phyloP scores from a whole-genome alignment of 768 basidiomycete genomes.

The Tricholomella constricta region DNA sequence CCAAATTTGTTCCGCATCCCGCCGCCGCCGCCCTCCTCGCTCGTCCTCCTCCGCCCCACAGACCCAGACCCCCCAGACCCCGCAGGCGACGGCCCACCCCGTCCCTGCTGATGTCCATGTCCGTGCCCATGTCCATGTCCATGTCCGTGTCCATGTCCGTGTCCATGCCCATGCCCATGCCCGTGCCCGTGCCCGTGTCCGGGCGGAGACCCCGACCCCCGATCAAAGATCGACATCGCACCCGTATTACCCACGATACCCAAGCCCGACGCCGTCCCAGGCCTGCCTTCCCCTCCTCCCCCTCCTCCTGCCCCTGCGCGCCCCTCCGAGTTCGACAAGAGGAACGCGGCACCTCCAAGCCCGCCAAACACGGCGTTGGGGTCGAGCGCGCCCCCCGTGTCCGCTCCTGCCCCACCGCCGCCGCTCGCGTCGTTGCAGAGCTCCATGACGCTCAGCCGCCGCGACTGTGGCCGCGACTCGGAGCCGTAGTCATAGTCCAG shows the following conservation, averaged over 20 bases:
- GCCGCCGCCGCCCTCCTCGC: slow-evolving; percentile 1
- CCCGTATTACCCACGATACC: slow-evolving; percentile 49
- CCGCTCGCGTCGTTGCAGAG: slow-evolving; percentile 71
- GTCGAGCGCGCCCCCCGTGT: too few relatives aligned
- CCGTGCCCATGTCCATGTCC: too few relatives aligned
- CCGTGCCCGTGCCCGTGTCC: slow-evolving; percentile 28
- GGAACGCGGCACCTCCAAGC: slow-evolving; percentile 33
- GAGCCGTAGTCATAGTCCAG: slow-evolving; percentile 65
- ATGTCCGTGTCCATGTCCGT: not conserved
- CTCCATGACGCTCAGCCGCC: slow-evolving; percentile 83
- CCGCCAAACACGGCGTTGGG: slow-evolving; percentile 2
- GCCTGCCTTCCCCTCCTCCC: slow-evolving; percentile 27
- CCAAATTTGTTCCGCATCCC: too few relatives aligned
- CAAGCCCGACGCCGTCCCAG: slow-evolving; percentile 36
- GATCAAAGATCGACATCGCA: slow-evolving; percentile 55
- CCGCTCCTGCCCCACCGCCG: slow-evolving; percentile 8
- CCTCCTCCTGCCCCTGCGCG: slow-evolving; percentile 39
- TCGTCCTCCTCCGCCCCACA: not conserved
- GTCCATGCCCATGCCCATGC: too few relatives aligned
- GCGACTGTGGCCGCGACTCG: slow-evolving; percentile 77
- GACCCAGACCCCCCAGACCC: too few relatives aligned
- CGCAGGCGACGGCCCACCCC: slow-evolving; percentile 10
- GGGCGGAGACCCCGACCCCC: slow-evolving; percentile 19
- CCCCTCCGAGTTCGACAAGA: slow-evolving; percentile 26
- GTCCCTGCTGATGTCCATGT: too few relatives aligned